Evolutionary conservation across 768 basidiomycete genomes (phyloP).

Genomic region (Rhodotorula kratochvilovae): DNA sequence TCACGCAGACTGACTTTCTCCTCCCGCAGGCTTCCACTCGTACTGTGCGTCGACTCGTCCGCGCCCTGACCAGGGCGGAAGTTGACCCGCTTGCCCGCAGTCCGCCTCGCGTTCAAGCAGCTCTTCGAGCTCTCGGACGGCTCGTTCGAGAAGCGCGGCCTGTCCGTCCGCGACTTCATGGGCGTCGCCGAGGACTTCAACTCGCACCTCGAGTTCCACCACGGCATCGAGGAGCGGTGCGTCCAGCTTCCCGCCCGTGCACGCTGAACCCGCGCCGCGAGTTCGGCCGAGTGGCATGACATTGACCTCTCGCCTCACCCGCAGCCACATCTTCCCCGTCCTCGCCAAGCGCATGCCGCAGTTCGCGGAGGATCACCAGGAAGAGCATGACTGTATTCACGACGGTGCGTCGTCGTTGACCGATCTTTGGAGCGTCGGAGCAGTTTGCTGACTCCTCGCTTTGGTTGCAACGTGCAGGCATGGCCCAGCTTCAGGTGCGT

Average conservation of each 20-base stretch:
- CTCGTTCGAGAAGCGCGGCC: constrained; percentile 64
- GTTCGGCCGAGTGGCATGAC: too few relatives aligned
- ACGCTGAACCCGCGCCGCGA: too few relatives aligned
- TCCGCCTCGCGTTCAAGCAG: constrained; percentile 51
- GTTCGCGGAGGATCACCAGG: constrained; percentile 47
- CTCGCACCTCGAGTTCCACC: constrained; percentile 16
- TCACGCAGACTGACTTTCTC: too few relatives aligned
- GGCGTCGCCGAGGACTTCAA: constrained; percentile 18
- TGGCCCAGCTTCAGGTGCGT: constrained; percentile 18
- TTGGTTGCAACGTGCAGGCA: not conserved
- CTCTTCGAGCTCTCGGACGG: constrained; percentile 73
- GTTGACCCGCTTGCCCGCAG: not conserved
- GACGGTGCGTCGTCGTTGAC: constrained; percentile 41
- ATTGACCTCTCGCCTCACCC: too few relatives aligned
- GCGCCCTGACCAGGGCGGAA: too few relatives aligned
- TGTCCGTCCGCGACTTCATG: constrained; percentile 18
- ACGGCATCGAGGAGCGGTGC: constrained; percentile 40
- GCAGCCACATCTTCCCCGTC: constrained; percentile 46
- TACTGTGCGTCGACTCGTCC: constrained; percentile 3
- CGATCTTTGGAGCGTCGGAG: not conserved
- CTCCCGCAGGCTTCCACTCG: constrained; percentile 27
- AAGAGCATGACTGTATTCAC: constrained; percentile 47
- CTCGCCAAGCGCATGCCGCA: constrained; percentile 48
- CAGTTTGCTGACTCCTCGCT: not conserved
- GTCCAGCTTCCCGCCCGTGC: not conserved